Base-by-base conservation (phyloP, 1,139 yeast species). In the Suhomyces yuchorum region DNA sequence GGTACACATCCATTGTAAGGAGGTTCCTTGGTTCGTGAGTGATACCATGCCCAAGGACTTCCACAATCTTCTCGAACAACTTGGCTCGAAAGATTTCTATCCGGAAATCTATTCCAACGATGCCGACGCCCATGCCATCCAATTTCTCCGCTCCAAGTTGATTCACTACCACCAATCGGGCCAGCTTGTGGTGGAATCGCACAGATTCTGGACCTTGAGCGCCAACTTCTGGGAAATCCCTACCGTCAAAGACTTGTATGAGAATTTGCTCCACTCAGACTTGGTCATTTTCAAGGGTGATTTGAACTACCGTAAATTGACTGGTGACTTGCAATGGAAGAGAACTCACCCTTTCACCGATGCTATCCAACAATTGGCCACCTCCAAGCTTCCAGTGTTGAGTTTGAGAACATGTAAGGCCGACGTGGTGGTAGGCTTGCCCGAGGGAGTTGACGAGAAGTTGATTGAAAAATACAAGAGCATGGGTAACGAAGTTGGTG, bases 1-100 rank as follows among this genome's bases (percentile, higher is more conserved):
- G 45, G 81, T 93, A 51, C 85, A 84, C 23, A 75, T 95, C 55
- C 99, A 95, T 67, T 91, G 96, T 56, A 93, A 93, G 68, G 82
- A 84, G 49, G 79, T 90, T 53, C 98, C 99, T 36, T 93, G 98
- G 96, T 92, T 93, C 84, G 99, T 93, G 18, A 88, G 97, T 59
- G 99, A 93, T 65, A 95, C 95, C 12, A 83, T 91, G 81, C 81
- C 89, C 22, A 83, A 84, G 57, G 99, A 93, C 67, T 82, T 89
- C 55, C 74, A 75, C 40, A 68, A 77, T 37, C 71, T 91, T 48
- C 61, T 90, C 30, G 60, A 69, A 30, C 90, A 89, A 58, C 73
- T 93, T 58, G 62, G 61, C 18, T 81, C 85, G 58, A 58, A 71
- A 4, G 50, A 65, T 4, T 75, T 83, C 54, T 90, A 87, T 69